Conservation (phyloP, 179 eudicot species). For the Sideroxylon spinosum region DNA sequence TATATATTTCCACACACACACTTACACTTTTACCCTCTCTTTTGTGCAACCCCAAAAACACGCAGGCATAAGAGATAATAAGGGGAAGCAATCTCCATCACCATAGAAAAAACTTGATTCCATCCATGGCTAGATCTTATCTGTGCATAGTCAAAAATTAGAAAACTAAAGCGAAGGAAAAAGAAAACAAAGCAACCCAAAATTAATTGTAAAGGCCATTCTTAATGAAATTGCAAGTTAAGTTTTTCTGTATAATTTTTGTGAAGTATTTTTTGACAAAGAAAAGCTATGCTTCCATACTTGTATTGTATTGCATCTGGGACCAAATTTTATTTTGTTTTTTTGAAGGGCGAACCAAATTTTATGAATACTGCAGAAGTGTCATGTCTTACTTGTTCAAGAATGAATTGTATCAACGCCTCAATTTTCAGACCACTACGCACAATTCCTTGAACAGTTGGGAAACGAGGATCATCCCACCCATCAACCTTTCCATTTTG, state of each 20-base stretch:
- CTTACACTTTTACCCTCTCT: no score
- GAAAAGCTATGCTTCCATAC: background rate
- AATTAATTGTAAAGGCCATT: no score
- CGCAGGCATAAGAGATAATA: no score
- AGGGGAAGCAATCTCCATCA: no score
- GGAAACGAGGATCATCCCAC: constrained; percentile 98
- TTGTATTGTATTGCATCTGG: background rate
- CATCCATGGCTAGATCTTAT: no score
- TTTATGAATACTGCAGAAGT: constrained; percentile 2
- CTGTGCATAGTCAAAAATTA: background rate
- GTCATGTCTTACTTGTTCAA: constrained; percentile 67
- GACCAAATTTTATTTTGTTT: background rate
- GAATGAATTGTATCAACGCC: constrained; percentile 85
- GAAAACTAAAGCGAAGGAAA: background rate
- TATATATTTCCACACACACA: no score
- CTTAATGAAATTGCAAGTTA: background rate
- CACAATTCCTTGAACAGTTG: constrained; percentile 97
- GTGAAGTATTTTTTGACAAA: background rate
- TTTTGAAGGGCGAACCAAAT: no score
- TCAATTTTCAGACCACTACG: constrained; percentile 90
- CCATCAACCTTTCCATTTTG: constrained; percentile 96
- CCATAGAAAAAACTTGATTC: no score
- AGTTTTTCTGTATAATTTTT: background rate
- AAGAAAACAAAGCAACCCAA: background rate
- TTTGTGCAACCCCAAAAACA: no score